Conservation (phyloP, 495 filamentous ascomycete genomes). For the Penicillium angulare region DNA sequence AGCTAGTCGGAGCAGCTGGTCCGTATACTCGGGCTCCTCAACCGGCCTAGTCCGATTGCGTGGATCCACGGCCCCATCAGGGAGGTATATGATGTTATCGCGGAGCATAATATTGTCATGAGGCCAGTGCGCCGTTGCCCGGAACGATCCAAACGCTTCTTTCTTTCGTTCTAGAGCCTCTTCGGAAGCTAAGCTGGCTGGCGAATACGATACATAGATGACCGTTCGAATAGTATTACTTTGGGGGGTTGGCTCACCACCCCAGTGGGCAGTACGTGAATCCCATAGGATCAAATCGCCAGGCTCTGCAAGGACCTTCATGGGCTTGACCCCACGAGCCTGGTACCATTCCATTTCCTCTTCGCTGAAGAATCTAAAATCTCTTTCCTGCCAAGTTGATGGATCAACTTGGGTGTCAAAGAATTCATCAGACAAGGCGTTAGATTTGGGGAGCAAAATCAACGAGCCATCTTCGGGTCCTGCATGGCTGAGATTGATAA, state of each 20-base stretch:
- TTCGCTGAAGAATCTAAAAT: slow-evolving; percentile 29
- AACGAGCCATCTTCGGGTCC: slow-evolving; percentile 37
- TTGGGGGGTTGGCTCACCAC: slow-evolving; percentile 20
- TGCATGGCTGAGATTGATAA: slow-evolving; percentile 38
- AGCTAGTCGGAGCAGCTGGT: slow-evolving; percentile 32
- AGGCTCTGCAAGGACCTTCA: slow-evolving; percentile 38
- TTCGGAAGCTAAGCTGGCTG: slow-evolving; percentile 25
- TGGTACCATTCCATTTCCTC: slow-evolving; percentile 36
- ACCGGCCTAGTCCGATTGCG: slow-evolving; percentile 33
- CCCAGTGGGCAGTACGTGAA: slow-evolving; percentile 38
- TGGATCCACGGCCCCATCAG: slow-evolving; percentile 31
- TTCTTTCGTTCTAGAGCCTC: slow-evolving; percentile 33
- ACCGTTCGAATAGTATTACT: slow-evolving; percentile 30
- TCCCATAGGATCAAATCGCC: slow-evolving; percentile 48
- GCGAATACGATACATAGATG: slow-evolving; percentile 42
- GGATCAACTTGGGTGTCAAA: slow-evolving; percentile 32
- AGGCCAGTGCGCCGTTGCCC: slow-evolving; percentile 46
- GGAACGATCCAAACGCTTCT: slow-evolving; percentile 33
- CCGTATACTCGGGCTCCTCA: slow-evolving; percentile 28
- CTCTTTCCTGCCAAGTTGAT: slow-evolving; percentile 25
- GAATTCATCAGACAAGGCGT: slow-evolving; percentile 30
- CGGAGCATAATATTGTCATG: slow-evolving; percentile 31
- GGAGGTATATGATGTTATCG: slow-evolving; percentile 14
- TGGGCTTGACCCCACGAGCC: slow-evolving; percentile 24
- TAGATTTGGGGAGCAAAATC: slow-evolving; percentile 30